These are phyloP conservation scores for Hypoxylon fragiforme DNA, from an alignment of 495 filamentous ascomycete species.

Conservation along the genomic window DNA sequence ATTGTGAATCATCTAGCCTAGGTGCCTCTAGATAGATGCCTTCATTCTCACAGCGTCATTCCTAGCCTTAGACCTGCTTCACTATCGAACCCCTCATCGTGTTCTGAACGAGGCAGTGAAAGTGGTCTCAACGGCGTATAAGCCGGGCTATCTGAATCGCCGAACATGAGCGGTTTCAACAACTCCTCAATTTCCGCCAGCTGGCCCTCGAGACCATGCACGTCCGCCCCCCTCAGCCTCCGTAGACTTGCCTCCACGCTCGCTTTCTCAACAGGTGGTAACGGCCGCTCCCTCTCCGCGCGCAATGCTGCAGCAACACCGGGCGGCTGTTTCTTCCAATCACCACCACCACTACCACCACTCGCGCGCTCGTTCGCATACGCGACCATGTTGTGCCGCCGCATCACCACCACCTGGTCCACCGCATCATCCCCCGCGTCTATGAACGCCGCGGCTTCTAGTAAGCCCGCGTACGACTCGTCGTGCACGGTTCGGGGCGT, in stretches of 20 bases:
- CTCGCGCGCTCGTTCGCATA: conserved; percentile 27
- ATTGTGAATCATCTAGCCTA: neutral
- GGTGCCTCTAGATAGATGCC: neutral
- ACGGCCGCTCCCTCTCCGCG: conserved; percentile 28
- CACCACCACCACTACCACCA: neutral
- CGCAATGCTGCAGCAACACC: conserved; percentile 27
- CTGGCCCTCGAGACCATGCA: conserved; percentile 31
- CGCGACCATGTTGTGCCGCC: conserved; percentile 27
- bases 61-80: conserved; percentile 15
- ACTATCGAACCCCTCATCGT: conserved; percentile 6
- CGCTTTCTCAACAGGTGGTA: conserved; percentile 31
- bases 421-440: conserved; percentile 24
- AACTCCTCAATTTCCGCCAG: conserved; percentile 36
- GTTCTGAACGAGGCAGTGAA: conserved; percentile 4
- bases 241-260: conserved; percentile 26
- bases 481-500: conserved; percentile 45
- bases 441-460: conserved; percentile 35
- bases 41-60: neutral
- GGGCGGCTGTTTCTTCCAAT: conserved; percentile 6
- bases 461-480: conserved; percentile 40
- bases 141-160: conserved; percentile 14
- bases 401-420: conserved; percentile 36
- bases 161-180: conserved; percentile 22
- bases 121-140: conserved; percentile 11
- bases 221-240: conserved; percentile 24